phyloP scores from a whole-genome alignment of 1,284 basidiomycete genomes.

The Pisolithus thermaeus region DNA sequence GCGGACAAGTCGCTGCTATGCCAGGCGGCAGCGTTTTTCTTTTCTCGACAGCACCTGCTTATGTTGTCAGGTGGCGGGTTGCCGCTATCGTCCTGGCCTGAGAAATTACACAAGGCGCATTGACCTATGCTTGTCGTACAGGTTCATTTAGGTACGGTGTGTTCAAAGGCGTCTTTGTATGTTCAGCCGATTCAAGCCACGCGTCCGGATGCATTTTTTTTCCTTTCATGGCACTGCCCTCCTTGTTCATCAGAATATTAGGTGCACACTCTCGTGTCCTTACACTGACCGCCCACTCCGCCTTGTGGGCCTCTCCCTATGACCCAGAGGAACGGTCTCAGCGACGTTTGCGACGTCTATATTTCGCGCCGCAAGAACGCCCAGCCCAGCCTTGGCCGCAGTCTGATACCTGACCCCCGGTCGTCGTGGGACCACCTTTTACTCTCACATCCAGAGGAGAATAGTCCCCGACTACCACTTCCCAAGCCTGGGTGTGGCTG shows the following conservation, averaged over 20 bases:
- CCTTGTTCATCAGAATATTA: neutral
- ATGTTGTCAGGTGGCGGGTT: too few relatives aligned
- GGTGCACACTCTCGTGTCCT: constrained; percentile 6
- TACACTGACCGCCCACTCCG: constrained; percentile 10
- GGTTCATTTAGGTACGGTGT: neutral
- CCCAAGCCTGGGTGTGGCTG: constrained; percentile 15
- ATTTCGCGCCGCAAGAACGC: constrained; percentile 17
- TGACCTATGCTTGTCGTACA: neutral
- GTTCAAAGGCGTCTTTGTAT: constrained; percentile 13
- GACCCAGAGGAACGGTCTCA: constrained; percentile 23
- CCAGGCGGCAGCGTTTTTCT: too few relatives aligned
- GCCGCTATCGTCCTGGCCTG: too few relatives aligned
- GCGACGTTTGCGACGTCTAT: constrained; percentile 26
- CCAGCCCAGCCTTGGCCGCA: constrained; percentile 6
- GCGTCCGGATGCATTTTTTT: constrained; percentile 3
- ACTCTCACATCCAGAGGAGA: neutral
- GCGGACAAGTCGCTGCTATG: too few relatives aligned
- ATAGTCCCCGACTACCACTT: constrained; percentile 6
- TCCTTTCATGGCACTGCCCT: constrained; percentile 8
- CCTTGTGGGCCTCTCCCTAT: constrained; percentile 12
- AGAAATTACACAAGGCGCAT: neutral
- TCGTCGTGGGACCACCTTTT: constrained; percentile 1
- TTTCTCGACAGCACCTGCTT: too few relatives aligned
- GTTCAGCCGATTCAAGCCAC: constrained; percentile 1
- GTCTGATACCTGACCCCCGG: constrained; percentile 7